A percentile compares a stretch with the other conserved stretches of the same genome.
Evolutionary conservation across 2,329 filamentous ascomycete genomes (phyloP).

Genomic region (Gremmenia infestans): DNA sequence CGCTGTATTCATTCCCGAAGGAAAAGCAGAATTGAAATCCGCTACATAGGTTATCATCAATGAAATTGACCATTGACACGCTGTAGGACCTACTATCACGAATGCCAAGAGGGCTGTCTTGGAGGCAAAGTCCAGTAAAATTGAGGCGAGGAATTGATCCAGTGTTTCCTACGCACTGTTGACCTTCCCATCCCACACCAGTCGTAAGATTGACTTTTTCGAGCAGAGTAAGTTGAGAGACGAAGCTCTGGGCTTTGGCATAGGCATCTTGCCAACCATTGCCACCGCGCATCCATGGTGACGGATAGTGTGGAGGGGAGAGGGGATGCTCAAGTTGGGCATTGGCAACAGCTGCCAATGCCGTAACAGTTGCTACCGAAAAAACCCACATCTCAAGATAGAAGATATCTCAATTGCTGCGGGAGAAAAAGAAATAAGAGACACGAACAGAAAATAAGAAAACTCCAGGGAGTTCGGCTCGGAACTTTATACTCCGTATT

Average conservation of each 20-base stretch:
- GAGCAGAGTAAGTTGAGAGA: slow-evolving; percentile 70
- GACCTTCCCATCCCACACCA: slow-evolving; percentile 49
- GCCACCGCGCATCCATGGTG: slow-evolving; percentile 31
- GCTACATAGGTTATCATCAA: slow-evolving; percentile 33
- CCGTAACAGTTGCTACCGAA: slow-evolving; percentile 14
- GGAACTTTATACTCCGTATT: slow-evolving; percentile 1
- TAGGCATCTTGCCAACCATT: slow-evolving; percentile 64
- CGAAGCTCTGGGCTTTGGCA: slow-evolving; percentile 60
- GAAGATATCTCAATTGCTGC: neutral
- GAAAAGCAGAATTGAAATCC: slow-evolving; percentile 71
- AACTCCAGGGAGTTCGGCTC: neutral
- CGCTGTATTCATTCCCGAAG: slow-evolving; percentile 68
- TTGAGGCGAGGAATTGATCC: slow-evolving; percentile 29
- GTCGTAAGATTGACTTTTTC: slow-evolving; percentile 95
- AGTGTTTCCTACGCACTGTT: slow-evolving; percentile 31
- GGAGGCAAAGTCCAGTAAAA: slow-evolving; percentile 30
- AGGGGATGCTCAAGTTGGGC: slow-evolving; percentile 22
- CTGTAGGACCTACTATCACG: slow-evolving; percentile 35
- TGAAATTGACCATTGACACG: neutral
- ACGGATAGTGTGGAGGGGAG: slow-evolving; percentile 31
- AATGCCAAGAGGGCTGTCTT: slow-evolving; percentile 31
- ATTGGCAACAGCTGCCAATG: slow-evolving; percentile 14
- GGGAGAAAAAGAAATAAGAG: neutral
- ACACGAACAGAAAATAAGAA: neutral
- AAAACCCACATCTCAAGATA: slow-evolving; percentile 15